Base-by-base conservation (phyloP, 73 alveolate genomes). In the Paramecium pentaurelia region DNA sequence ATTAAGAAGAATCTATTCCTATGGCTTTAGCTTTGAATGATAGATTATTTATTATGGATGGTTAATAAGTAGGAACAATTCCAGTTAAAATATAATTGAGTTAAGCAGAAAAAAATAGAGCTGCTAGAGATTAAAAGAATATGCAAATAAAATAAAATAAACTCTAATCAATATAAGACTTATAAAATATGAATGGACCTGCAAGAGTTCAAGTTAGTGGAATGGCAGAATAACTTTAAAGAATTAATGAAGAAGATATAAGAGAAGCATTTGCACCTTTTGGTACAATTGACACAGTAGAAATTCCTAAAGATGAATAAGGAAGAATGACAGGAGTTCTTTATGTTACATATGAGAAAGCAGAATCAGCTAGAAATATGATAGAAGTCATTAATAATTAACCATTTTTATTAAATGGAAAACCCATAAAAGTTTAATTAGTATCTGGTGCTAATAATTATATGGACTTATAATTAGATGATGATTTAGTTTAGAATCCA, bases 81-180 rank as follows among this genome's bases (percentile, higher is more conserved):
- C 91, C 98, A 12, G 86, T 97, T 8, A 95, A 93, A 93, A 97
- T 98, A 16, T 96, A 97, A 54, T 95, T 99, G 22, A 95, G 99
- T 44, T 97, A 97, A 93, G 99, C 99, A 37, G 99, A 98, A 86
- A 98, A 96, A 92, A 98, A 98, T 92, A 95, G 99, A 86, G 97
- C 97, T 34, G 99, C 99, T 36, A 96, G 96, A 47, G 99, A 98
- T 18, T 51, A 80, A 45, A 80, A 80, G n/a, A 80, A 80, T 80
- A 80, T 80, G 91, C 94, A 28, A 98, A 96, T 86, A 92, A 88
- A 92, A 95, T 95, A 64, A 95, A 98, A 95, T 95, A 97, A 70
- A 88, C 93, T 60, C 71, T 75, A 68, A 87, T 93, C 54, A 58
- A 86, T 54, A 45, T 77, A 58, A 86, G 93, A 94, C 59, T 77